A percentile compares a stretch with the other conserved stretches of the same genome.
phyloP scores from a whole-genome alignment of 164 flowering plant species.

The Nymphaea colorata region DNA sequence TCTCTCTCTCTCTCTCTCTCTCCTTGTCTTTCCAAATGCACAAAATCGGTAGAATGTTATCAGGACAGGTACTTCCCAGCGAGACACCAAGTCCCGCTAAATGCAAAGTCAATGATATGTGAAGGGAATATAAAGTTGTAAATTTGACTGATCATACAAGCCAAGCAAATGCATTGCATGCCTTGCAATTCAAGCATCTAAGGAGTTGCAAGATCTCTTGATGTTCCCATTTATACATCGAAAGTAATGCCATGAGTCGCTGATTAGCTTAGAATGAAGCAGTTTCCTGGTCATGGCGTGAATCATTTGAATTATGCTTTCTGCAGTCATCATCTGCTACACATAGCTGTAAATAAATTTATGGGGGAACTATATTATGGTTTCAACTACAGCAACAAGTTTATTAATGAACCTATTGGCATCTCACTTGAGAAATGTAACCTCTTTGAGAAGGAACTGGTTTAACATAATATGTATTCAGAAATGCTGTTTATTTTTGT shows the following conservation, averaged over 20 bases:
- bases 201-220: slow-evolving; percentile 65
- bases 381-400: neutral
- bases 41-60: no score
- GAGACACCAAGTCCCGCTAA: slow-evolving; percentile 8
- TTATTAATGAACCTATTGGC: slow-evolving; percentile 16
- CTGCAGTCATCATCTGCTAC: neutral
- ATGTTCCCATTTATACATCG: slow-evolving; percentile 51
- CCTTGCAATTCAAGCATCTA: slow-evolving; percentile 68
- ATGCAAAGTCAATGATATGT: slow-evolving; percentile 16
- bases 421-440: slow-evolving; percentile 31
- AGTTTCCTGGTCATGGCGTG: neutral
- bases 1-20: no score
- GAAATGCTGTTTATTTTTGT: neutral
- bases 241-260: slow-evolving; percentile 38
- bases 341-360: neutral
- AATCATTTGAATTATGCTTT: no score
- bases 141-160: slow-evolving; percentile 73
- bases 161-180: slow-evolving; percentile 80
- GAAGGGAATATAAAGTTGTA: slow-evolving; percentile 17
- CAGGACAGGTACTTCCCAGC: no score
- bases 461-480: neutral
- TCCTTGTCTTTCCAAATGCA: no score
- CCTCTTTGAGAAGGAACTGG: neutral
- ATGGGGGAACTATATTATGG: neutral
- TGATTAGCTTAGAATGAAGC: no score